Conservation (phyloP, 768 basidiomycete genomes). For the Hysterangium stoloniferum region DNA sequence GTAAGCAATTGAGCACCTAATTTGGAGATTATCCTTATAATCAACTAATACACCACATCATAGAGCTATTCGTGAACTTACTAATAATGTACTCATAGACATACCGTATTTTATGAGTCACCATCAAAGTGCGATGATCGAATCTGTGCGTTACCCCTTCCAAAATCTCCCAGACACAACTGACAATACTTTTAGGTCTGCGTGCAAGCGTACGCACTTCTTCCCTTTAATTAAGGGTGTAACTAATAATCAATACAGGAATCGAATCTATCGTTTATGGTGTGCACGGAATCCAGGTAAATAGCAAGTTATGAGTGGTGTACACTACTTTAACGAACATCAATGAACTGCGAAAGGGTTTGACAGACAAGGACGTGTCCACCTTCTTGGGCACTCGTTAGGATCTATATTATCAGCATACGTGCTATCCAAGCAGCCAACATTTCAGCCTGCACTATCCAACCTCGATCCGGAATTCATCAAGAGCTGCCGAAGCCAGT, state of each 20-base stretch:
- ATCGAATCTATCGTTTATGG: constrained; percentile 35
- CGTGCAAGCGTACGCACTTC: constrained; percentile 21
- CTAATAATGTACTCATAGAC: constrained; percentile 33
- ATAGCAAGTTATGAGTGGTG: not conserved
- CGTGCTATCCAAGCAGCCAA: constrained; percentile 35
- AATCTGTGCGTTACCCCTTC: constrained; percentile 23
- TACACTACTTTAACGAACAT: not conserved
- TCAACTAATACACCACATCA: not conserved
- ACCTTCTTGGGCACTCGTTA: constrained; percentile 36
- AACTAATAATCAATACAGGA: constrained; percentile 17
- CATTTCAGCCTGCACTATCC: constrained; percentile 28
- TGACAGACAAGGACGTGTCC: constrained; percentile 15
- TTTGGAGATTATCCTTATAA: not conserved
- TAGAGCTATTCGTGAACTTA: constrained; percentile 29
- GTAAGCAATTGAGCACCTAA: constrained; percentile 16
- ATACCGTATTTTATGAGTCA: constrained; percentile 38
- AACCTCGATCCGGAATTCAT: constrained; percentile 27
- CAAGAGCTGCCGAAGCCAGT: constrained; percentile 21
- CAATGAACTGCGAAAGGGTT: not conserved
- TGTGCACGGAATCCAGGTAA: constrained; percentile 31
- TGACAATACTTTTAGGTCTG: constrained; percentile 24
- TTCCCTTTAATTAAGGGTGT: not conserved
- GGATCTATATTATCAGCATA: constrained; percentile 33
- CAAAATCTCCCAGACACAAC: not conserved
- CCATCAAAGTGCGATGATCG: constrained; percentile 34